Base-by-base conservation (phyloP, 2,329 filamentous ascomycete genomes). In the Chaetoscypha palmicola region DNA sequence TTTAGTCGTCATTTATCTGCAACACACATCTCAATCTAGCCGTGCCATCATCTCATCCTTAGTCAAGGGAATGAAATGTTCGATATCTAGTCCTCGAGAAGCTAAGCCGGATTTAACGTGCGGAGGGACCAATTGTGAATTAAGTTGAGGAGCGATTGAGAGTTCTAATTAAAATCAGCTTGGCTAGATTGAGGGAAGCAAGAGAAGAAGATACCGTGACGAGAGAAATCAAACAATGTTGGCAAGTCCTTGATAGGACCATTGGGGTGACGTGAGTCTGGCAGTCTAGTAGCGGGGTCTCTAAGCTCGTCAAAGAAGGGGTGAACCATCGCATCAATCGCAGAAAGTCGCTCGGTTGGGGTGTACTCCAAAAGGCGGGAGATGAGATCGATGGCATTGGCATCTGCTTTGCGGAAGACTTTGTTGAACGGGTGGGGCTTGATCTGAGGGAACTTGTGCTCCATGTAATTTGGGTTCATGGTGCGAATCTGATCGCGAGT, bases 381-480 rank as follows among this genome's bases (percentile, higher is more conserved):
- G 64, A 98, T 97, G 58, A 98, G 73, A 62, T 97, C 90, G 60
- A 98, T 94, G 30, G 92, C 91, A 60, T 88, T 90, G 23, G 81
- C 76, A 56, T 95, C 88, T 45, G 92, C 92, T 77, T 94, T 96
- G 57, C 92, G 83, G 78, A 98, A 97, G 44, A 98, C 92, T 78
- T 97, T 97, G 71, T 86, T 94, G 75, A 98, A 98, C 21, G 92
- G 92, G 63, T 98, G 92, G 46, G 92, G 92, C 74, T 98, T 98
- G 73, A 98, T 98, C 68, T 98, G 92, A 37, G 92, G 92, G 69
- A 98, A 98, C 72, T 97, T 97, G 73, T 98, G 92, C 71, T 98
- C 92, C 92, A 98, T 98, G 69, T 98, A 98, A 69, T 98, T 98
- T 47, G 92, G 92, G 68, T 98, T 98, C 92, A 98, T 98, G 54